Conservation (phyloP, 306 rosid genomes). For the Prunus mira region DNA sequence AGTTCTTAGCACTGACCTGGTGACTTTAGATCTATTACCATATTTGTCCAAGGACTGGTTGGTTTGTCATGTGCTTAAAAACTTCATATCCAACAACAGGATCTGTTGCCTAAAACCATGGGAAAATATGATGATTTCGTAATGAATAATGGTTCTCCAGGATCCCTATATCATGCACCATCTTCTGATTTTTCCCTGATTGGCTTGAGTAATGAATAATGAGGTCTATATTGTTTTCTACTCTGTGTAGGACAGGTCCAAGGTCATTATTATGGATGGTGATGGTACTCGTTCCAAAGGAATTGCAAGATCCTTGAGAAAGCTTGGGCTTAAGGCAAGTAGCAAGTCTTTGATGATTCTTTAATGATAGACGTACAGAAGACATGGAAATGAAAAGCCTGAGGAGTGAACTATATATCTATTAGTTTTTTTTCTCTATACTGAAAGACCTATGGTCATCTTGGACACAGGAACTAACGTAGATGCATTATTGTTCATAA, state of each 20-base stretch:
- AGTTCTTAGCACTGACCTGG: neutral
- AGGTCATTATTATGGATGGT: conserved; percentile 86
- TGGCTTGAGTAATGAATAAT: conserved; percentile 45
- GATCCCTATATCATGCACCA: conserved; percentile 17
- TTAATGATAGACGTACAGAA: neutral
- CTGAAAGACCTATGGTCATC: too few relatives aligned
- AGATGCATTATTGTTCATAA: too few relatives aligned
- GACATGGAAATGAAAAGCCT: neutral
- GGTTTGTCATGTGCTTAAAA: neutral
- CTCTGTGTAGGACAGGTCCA: conserved; percentile 89
- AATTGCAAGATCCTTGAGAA: conserved; percentile 86
- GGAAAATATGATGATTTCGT: neutral
- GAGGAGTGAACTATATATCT: neutral
- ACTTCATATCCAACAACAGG: neutral
- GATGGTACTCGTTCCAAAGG: conserved; percentile 79
- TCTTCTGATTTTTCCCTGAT: conserved; percentile 12
- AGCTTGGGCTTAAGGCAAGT: conserved; percentile 83
- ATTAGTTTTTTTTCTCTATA: neutral
- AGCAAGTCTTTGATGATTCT: neutral
- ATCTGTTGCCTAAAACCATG: neutral
- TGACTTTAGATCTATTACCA: neutral
- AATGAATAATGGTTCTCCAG: neutral
- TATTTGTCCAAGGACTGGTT: neutral
- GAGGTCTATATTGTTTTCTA: conserved; percentile 44
- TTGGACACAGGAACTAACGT: too few relatives aligned